Evolutionary conservation across 2,329 filamentous ascomycete species (phyloP), one percentile per base, ranked within the genome.

Genomic region (Pseudogymnoascus sp.): DNA sequence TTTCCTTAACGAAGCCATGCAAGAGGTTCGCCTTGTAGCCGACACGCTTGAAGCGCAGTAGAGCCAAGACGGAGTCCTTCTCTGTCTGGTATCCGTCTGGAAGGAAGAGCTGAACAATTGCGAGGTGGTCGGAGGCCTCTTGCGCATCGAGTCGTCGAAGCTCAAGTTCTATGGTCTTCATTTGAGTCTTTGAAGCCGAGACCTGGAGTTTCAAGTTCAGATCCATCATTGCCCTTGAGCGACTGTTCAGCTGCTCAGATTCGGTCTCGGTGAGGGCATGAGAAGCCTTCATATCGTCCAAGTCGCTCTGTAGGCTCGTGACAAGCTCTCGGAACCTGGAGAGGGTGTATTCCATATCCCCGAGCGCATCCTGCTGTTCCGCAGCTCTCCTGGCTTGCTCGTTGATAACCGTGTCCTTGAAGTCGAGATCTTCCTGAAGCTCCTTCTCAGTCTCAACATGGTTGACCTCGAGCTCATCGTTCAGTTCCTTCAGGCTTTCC

Each of bases 201-300:
- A 90, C 84, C 71, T 96, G 93, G 45, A 99, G 82, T 76, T 96
- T 95, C 82, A 93, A 84, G 74, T 97, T 97, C 52, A 99, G 82
- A 71, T 99, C 93, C 84, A 96, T 90, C 88, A 99, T 96, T 61
- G 93, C 92, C 66, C 92, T 86, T 49, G 93, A 96, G 65, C 91
- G 89, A 69, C 85, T 90, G 67, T 88, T 92, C 62, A 97, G 84
- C 73, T 97, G 91, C 72, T 92, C 92, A 0, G 93, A 92, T 73
- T 97, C 92, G 14, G 88, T 88, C 74, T 97, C 94, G 0, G 92
- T 95, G 68, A 97, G 89, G 49, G 92, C 91, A 70, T 95, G 91
- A 3, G 92, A 95, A 11, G 92, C 90, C 64, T 91, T 86, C 82
- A 97, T 93, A 70, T 97, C 92, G 69, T 96, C 90, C 67, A 97